Percentiles rank a stretch among this genome's conserved stretches.
Conservation (phyloP, 805 yeast genomes). For the Hanseniaspora taiwanica region DNA sequence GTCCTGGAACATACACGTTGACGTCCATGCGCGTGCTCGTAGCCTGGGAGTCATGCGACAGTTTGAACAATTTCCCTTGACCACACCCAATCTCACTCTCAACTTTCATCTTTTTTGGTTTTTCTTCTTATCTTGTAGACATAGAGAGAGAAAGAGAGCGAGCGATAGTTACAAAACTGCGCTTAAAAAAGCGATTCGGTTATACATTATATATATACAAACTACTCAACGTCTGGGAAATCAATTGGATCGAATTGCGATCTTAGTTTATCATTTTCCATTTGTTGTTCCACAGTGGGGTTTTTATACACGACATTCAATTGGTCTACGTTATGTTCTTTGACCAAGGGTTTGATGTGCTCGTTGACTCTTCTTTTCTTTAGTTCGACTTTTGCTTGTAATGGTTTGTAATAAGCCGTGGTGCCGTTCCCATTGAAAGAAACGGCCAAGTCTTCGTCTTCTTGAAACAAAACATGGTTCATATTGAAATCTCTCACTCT, state of each 20-base stretch:
- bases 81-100: conserved; percentile 27
- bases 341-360: conserved; percentile 26
- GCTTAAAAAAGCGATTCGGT: too few species aligned
- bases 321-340: conserved; percentile 43
- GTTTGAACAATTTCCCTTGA: conserved; percentile 65
- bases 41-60: conserved; percentile 54
- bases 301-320: conserved; percentile 44
- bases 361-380: conserved; percentile 68
- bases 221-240: conserved; percentile 24
- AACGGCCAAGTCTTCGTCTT: conserved; percentile 34
- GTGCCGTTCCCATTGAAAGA: conserved; percentile 41
- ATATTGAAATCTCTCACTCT: conserved; percentile 75
- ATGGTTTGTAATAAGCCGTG: conserved; percentile 64
- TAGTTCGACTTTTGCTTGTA: conserved; percentile 63
- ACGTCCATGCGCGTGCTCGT: conserved; percentile 70
- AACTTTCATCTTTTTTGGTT: background rate
- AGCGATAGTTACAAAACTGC: too few species aligned
- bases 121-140: background rate
- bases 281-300: conserved; percentile 48
- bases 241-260: conserved; percentile 62
- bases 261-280: conserved; percentile 42
- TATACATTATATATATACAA: background rate
- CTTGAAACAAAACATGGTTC: conserved; percentile 28
- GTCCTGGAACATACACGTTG: conserved; percentile 68
- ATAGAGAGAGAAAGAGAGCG: too few species aligned